phyloP scores from a whole-genome alignment of 768 basidiomycete species.

The Boletus coccyginus region DNA sequence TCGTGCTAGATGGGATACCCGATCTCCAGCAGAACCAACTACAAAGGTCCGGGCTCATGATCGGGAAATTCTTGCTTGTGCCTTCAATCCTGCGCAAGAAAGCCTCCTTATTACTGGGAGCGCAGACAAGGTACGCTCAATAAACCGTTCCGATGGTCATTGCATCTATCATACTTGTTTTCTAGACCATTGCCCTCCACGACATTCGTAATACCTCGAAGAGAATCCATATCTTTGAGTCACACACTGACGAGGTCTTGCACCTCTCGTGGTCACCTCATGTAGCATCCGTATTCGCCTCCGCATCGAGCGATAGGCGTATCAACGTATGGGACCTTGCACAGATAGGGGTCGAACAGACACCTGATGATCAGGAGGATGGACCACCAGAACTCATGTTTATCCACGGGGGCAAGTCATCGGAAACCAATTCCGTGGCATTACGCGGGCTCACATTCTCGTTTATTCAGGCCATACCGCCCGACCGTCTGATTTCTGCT shows the following conservation, averaged over 20 bases:
- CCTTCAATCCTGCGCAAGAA: slow-evolving; percentile 82
- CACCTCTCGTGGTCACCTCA: slow-evolving; percentile 96
- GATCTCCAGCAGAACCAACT: slow-evolving; percentile 65
- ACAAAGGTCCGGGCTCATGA: slow-evolving; percentile 82
- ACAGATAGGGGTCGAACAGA: slow-evolving; percentile 92
- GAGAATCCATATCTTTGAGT: slow-evolving; percentile 87
- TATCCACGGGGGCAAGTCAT: slow-evolving; percentile 80
- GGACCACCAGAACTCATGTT: slow-evolving; percentile 96
- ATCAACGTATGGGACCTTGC: slow-evolving; percentile 95
- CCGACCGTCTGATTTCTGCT: slow-evolving; percentile 90
- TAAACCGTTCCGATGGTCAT: background rate
- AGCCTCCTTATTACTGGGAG: slow-evolving; percentile 87
- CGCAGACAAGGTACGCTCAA: slow-evolving; percentile 73
- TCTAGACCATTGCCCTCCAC: slow-evolving; percentile 82
- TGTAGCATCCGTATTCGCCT: slow-evolving; percentile 88
- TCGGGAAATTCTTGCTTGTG: slow-evolving; percentile 85
- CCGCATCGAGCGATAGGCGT: slow-evolving; percentile 89
- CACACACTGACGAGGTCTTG: slow-evolving; percentile 92
- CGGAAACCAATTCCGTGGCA: background rate
- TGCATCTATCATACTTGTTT: background rate
- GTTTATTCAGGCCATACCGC: slow-evolving; percentile 70
- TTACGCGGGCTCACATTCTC: slow-evolving; percentile 1
- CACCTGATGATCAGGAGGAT: slow-evolving; percentile 97
- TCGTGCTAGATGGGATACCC: slow-evolving; percentile 82
- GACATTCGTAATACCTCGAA: slow-evolving; percentile 75